phyloP scores from a whole-genome alignment of 2,329 filamentous ascomycete genomes.

The Allantophomopsis lycopodina region DNA sequence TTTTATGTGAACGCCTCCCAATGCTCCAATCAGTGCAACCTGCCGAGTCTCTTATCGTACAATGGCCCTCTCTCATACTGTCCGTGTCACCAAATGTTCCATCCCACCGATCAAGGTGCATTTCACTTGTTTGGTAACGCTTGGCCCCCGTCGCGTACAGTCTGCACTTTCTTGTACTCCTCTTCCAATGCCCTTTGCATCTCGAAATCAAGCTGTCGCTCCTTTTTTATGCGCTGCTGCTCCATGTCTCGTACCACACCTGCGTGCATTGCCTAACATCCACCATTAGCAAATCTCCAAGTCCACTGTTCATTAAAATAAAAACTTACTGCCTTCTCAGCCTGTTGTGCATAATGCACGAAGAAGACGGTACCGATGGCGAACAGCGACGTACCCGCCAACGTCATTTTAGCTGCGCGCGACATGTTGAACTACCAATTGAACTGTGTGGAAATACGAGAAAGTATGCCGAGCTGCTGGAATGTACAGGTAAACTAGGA shows the following conservation, averaged over 20 bases:
- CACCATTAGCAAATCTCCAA: not conserved
- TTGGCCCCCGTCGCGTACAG: conserved; percentile 40
- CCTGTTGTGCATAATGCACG: conserved; percentile 80
- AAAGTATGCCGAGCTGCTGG: not conserved
- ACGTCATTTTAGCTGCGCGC: conserved; percentile 73
- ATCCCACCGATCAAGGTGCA: no score
- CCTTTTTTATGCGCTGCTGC: conserved; percentile 77
- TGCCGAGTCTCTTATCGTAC: no score
- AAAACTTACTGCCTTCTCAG: conserved; percentile 31
- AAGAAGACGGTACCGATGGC: conserved; percentile 66
- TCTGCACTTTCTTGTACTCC: conserved; percentile 84
- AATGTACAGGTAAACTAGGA: no score
- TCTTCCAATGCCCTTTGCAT: conserved; percentile 75
- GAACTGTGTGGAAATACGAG: not conserved
- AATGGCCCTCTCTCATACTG: no score
- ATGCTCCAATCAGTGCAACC: no score
- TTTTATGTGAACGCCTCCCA: no score
- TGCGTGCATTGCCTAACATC: conserved; percentile 81
- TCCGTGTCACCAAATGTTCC: no score
- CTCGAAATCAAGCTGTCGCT: conserved; percentile 89
- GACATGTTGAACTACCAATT: conserved; percentile 49
- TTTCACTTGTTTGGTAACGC: not conserved
- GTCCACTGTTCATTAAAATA: not conserved
- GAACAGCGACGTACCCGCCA: conserved; percentile 63
- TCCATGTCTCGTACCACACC: conserved; percentile 93